A percentile compares a stretch with the other conserved stretches of the same genome.
phyloP scores from a whole-genome alignment of 2,329 filamentous ascomycete species.

The Thielaviopsis euricoi region DNA sequence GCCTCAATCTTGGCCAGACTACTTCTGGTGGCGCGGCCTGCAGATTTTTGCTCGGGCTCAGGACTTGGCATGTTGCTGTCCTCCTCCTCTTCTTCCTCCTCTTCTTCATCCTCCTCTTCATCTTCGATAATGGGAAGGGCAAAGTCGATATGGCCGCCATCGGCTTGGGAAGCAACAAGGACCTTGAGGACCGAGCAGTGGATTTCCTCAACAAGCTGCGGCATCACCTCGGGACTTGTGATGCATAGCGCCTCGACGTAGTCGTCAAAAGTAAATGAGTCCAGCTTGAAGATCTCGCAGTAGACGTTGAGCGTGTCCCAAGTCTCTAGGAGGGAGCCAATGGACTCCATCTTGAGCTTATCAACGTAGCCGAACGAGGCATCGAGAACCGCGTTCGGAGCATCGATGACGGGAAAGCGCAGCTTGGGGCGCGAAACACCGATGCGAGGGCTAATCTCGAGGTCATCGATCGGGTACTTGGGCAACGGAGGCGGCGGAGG shows the following conservation, averaged over 20 bases:
- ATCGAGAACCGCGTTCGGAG: slow-evolving; percentile 25
- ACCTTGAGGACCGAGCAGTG: slow-evolving; percentile 85
- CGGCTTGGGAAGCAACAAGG: slow-evolving; percentile 57
- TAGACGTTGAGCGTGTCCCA: slow-evolving; percentile 99
- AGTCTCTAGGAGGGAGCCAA: slow-evolving; percentile 73
- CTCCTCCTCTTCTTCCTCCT: slow-evolving; percentile 38
- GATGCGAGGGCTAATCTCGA: slow-evolving; percentile 59
- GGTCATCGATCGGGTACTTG: slow-evolving; percentile 91
- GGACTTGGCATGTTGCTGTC: slow-evolving; percentile 39
- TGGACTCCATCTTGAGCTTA: slow-evolving; percentile 58
- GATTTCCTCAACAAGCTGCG: slow-evolving; percentile 75
- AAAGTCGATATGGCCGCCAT: slow-evolving; percentile 66
- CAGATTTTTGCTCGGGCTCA: slow-evolving; percentile 52
- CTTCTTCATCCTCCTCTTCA: slow-evolving; percentile 50
- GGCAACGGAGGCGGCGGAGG: slow-evolving; percentile 57
- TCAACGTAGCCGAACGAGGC: not conserved
- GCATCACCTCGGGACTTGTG: slow-evolving; percentile 54
- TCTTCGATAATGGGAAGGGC: slow-evolving; percentile 59
- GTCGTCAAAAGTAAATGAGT: slow-evolving; percentile 96
- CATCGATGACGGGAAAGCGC: slow-evolving; percentile 58
- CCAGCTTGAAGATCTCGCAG: slow-evolving; percentile 80
- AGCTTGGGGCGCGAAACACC: slow-evolving; percentile 54
- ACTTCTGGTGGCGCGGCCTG: slow-evolving; percentile 62
- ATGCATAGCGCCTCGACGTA: slow-evolving; percentile 78
- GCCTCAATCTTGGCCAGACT: slow-evolving; percentile 71